These are phyloP conservation scores for Diplosphaera chodatii DNA, from an alignment of 139 green algal species.

Conservation along the genomic window DNA sequence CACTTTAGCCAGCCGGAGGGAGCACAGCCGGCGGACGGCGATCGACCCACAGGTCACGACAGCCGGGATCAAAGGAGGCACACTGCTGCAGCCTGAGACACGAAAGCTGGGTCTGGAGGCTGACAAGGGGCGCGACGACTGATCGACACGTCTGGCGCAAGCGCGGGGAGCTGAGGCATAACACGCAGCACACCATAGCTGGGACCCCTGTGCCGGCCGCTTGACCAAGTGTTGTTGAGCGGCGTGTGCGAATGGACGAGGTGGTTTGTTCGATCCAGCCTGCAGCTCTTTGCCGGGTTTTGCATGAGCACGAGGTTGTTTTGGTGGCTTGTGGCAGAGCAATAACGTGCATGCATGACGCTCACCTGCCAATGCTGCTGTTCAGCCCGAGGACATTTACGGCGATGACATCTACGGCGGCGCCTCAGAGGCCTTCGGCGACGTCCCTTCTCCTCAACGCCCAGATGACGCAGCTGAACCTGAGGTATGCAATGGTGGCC, in stretches of 20 bases:
- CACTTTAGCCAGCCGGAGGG: too few species aligned
- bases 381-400: conserved; percentile 23
- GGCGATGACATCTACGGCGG: conserved; percentile 17
- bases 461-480: background rate
- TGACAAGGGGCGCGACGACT: too few species aligned
- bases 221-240: background rate
- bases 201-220: background rate
- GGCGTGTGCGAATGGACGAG: background rate
- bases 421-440: background rate
- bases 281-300: background rate
- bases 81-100: background rate
- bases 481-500: background rate
- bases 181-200: background rate
- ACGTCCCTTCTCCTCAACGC: background rate
- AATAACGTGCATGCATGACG: background rate
- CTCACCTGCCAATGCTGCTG: background rate
- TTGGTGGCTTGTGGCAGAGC: too few species aligned
- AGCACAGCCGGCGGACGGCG: too few species aligned
- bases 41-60: too few species aligned
- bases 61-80: background rate
- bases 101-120: too few species aligned
- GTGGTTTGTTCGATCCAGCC: background rate
- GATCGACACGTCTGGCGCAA: too few species aligned
- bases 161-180: too few species aligned
- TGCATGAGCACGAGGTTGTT: background rate